These are phyloP conservation scores for Fistulifera solaris DNA, from an alignment of 108 stramenopile genomes.

Conservation along the genomic window DNA sequence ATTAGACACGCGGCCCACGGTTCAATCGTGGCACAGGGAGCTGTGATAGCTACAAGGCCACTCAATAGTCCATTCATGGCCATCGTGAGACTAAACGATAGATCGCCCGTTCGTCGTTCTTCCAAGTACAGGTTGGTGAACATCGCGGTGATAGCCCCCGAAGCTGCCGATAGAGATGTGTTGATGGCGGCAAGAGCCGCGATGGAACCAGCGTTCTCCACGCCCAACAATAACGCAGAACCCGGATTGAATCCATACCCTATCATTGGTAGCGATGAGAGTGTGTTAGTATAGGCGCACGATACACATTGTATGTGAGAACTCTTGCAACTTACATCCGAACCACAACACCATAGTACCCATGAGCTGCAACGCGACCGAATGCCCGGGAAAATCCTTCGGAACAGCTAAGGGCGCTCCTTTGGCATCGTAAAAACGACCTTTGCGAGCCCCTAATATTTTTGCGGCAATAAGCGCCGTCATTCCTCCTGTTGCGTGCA, in stretches of 20 bases:
- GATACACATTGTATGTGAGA: too few species aligned
- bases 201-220: constrained; percentile 16
- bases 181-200: constrained; percentile 68
- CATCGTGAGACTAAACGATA: constrained; percentile 41
- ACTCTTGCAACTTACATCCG: too few species aligned
- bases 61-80: constrained; percentile 66
- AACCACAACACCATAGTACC: constrained; percentile 86
- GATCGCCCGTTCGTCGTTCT: constrained; percentile 53
- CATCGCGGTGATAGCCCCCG: constrained; percentile 52
- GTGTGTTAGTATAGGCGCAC: too few species aligned
- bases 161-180: constrained; percentile 67
- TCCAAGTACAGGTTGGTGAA: constrained; percentile 35
- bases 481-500: constrained; percentile 74
- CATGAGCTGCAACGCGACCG: constrained; percentile 63
- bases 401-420: constrained; percentile 25
- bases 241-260: constrained; percentile 93
- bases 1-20: constrained; percentile 78
- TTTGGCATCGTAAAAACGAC: constrained; percentile 45
- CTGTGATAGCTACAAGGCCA: constrained; percentile 67
- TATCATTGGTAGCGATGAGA: not conserved
- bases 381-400: constrained; percentile 45
- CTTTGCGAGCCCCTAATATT: constrained; percentile 53
- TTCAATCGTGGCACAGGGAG: constrained; percentile 63
- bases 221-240: constrained; percentile 50
- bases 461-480: constrained; percentile 60